Conservation (phyloP, 73 alveolate genomes). For the Paramecium octaurelia region DNA sequence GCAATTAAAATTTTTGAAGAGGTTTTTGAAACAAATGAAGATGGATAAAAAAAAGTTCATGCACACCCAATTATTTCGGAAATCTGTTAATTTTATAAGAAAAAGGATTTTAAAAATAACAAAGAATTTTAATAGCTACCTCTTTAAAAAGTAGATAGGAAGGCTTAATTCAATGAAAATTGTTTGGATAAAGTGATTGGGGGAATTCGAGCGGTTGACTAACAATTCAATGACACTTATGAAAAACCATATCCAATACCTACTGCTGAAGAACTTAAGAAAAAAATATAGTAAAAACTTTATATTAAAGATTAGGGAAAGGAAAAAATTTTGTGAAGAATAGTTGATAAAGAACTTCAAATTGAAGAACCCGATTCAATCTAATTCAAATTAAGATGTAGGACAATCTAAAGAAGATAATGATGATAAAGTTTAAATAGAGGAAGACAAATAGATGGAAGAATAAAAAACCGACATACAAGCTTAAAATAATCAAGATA, state of each 20-base stretch:
- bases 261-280: not conserved
- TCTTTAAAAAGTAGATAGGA: not conserved
- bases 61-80: not conserved
- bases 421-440: no score
- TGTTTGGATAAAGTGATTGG: not conserved
- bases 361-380: not conserved
- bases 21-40: not conserved
- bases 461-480: no score
- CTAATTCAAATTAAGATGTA: no score
- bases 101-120: not conserved
- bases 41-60: not conserved
- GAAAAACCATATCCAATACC: not conserved
- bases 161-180: not conserved
- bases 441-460: no score
- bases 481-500: no score
- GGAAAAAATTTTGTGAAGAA: not conserved
- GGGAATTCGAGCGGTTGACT: not conserved
- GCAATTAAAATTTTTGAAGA: not conserved
- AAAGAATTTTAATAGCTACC: not conserved
- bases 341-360: not conserved
- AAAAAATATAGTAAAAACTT: not conserved
- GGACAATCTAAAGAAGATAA: no score
- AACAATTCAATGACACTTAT: not conserved
- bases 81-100: not conserved
- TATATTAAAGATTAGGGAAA: not conserved